Evolutionary conservation across 306 rosid species (phyloP), one percentile per base, ranked within the genome.

Genomic region (Rosa multiflora): DNA sequence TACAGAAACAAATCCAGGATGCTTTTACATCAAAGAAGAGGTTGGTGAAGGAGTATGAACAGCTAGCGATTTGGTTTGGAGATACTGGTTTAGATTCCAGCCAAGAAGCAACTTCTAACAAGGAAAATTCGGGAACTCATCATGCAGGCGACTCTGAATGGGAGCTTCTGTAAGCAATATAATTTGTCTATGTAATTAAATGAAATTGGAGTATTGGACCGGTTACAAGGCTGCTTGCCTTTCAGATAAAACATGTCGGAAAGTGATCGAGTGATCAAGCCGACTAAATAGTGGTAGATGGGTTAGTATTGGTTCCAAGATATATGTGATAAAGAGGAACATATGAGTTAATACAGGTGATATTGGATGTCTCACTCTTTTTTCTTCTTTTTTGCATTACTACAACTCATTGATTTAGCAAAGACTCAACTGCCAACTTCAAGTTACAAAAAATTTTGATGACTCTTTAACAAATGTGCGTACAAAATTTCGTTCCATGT

Each of bases 11-110:
- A 86, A 90, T 95, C 79, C 88, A 67, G 78, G 97, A 90, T 77
- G 94, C 91, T 48, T 85, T 95, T 82, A 23, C 88, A 83, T 85
- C 94, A 2, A 93, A 84, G 85, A 95, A 83, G 92, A 89, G 88
- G 86, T 76, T 89, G 86, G 87, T 82, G 61, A 91, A 89, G 89
- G 97, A 93, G 82, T 93, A 95, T 43, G 92, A 95, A 80, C 94
- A 85, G 82, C 90, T 95, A 29, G 95, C 94, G 40, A 86, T 93
- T 82, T 95, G 97, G 98, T 90, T 83, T 58, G 99, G 97, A 70
- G 98, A 91, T 52, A 18, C 76, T 20, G 90, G 86, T 72, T 67
- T 87, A 17, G 86, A 83, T 67, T 77, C 84, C 40, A 80, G 77
- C 79, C 87, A 83, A 49, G 73, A 42, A 76, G 75, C 72, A 43